phyloP scores from a whole-genome alignment of 129 eudicot genomes.

The Flaveria robusta region DNA sequence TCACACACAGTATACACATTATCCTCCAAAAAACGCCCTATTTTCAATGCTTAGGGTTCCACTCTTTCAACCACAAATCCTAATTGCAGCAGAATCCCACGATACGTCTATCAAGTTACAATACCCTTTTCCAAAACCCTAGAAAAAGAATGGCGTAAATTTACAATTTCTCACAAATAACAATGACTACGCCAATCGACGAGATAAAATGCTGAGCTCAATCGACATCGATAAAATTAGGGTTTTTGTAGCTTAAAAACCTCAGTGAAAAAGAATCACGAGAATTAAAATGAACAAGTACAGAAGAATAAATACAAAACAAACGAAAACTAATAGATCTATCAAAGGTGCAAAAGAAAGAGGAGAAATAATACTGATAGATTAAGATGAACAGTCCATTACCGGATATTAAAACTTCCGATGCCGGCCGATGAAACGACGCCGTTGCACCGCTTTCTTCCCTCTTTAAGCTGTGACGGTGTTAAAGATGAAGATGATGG shows the following conservation, averaged over 20 bases:
- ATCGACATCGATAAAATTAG: slow-evolving; percentile 21
- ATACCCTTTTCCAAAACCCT: slow-evolving; percentile 52
- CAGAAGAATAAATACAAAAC: slow-evolving; percentile 14
- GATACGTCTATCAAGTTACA: neutral
- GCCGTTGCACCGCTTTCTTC: slow-evolving; percentile 31
- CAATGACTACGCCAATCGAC: neutral
- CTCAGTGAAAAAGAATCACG: slow-evolving; percentile 9
- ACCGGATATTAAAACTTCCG: slow-evolving; percentile 20
- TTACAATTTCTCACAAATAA: slow-evolving; percentile 33
- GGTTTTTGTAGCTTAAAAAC: slow-evolving; percentile 42
- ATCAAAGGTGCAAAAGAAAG: neutral
- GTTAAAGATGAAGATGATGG: slow-evolving; percentile 42
- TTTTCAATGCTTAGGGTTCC: slow-evolving; percentile 17
- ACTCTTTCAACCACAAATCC: slow-evolving; percentile 19
- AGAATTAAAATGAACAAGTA: slow-evolving; percentile 26
- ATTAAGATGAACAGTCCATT: slow-evolving; percentile 26
- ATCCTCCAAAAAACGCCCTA: slow-evolving; percentile 51
- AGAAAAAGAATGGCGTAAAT: slow-evolving; percentile 29
- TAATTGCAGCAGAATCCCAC: slow-evolving; percentile 28
- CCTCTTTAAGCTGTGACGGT: slow-evolving; percentile 40
- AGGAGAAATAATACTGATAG: neutral
- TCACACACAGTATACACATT: slow-evolving; percentile 95
- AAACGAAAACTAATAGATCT: slow-evolving; percentile 17
- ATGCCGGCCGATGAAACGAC: slow-evolving; percentile 32
- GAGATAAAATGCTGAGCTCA: slow-evolving; percentile 1